Conservation (phyloP, 768 basidiomycete genomes). For the Gelatoporia subvermispora region DNA sequence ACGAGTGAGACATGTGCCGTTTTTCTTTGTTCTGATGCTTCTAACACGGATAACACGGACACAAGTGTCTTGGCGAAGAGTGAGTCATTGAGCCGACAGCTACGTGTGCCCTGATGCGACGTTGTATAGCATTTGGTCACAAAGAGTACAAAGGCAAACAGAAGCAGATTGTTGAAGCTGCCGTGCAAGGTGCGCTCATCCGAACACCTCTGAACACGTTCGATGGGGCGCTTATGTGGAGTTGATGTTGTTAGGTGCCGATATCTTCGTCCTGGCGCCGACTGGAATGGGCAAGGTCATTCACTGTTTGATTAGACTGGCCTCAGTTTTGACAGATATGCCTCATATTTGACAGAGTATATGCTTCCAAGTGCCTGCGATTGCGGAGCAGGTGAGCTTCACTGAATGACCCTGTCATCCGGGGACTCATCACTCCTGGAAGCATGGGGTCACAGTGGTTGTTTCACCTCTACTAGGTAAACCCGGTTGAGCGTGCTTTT, state of each 20-base stretch:
- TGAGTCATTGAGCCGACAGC: background rate
- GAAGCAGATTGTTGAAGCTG: conserved; percentile 68
- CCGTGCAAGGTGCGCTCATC: conserved; percentile 45
- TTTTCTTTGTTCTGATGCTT: too few species aligned
- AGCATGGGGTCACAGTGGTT: conserved; percentile 71
- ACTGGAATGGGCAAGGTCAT: conserved; percentile 86
- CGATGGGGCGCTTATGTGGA: background rate
- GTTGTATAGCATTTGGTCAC: conserved; percentile 62
- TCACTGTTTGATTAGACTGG: background rate
- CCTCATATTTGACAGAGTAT: conserved; percentile 47
- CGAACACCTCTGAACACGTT: background rate
- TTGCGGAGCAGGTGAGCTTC: conserved; percentile 49
- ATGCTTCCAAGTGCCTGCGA: conserved; percentile 82
- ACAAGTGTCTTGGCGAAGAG: background rate
- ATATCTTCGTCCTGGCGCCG: conserved; percentile 78
- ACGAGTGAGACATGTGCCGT: background rate
- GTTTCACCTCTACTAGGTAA: conserved; percentile 74
- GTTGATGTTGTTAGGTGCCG: conserved; percentile 40
- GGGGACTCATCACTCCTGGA: background rate
- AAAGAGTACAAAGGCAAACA: conserved; percentile 71
- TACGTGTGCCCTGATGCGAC: background rate
- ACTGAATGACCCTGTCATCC: conserved; percentile 1
- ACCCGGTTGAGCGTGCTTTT: conserved; percentile 11
- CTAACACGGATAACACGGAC: too few species aligned
- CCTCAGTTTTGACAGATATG: background rate